Conservation (phyloP, 768 basidiomycete genomes). For the Boletellus ananiceps region DNA sequence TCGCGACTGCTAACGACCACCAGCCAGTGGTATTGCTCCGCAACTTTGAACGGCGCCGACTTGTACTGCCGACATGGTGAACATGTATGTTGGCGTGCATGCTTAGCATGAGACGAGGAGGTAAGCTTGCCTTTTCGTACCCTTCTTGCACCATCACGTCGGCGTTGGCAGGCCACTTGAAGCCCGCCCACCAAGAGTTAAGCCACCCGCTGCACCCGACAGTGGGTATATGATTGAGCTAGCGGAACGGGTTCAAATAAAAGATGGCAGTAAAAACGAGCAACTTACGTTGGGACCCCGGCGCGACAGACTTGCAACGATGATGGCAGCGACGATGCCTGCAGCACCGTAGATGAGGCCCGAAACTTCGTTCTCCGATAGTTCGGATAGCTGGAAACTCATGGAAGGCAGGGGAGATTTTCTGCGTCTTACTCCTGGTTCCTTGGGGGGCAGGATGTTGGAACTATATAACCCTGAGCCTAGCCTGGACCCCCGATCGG, state of each 20-base stretch:
- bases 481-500: too few species aligned
- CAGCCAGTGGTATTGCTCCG: conserved; percentile 31
- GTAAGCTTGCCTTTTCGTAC: conserved; percentile 25
- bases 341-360: neutral
- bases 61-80: conserved; percentile 20
- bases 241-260: neutral
- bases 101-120: neutral
- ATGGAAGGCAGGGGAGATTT: neutral
- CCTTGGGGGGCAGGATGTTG: neutral
- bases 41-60: conserved; percentile 26
- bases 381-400: neutral
- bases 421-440: neutral
- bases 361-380: neutral
- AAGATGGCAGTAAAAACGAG: too few species aligned
- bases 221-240: conserved; percentile 28
- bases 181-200: conserved; percentile 24
- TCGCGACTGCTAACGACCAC: conserved; percentile 33
- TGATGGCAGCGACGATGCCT: neutral
- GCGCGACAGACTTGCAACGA: neutral
- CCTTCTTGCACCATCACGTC: conserved; percentile 27
- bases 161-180: conserved; percentile 12
- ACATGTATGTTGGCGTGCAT: neutral
- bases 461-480: too few species aligned
- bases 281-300: neutral
- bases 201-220: conserved; percentile 23